A percentile compares a stretch with the other conserved stretches of the same genome.
Conservation (phyloP, 495 filamentous ascomycete genomes). For the Penicillium flavigenum region DNA sequence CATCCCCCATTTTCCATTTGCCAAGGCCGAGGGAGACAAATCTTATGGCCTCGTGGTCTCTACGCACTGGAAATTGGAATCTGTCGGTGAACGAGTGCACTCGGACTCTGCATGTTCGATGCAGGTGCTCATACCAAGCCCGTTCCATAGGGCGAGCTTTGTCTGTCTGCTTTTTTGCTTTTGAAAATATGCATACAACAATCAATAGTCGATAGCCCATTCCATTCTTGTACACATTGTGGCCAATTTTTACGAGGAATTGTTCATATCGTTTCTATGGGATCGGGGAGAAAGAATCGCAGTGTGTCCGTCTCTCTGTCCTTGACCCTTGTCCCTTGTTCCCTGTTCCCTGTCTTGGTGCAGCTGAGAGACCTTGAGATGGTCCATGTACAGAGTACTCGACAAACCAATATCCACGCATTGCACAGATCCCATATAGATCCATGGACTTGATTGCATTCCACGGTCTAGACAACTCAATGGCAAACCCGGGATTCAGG, state of each 20-base stretch:
- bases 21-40: background rate
- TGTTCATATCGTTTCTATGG: background rate
- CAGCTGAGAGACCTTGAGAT: conserved; percentile 5
- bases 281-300: conserved; percentile 2
- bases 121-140: conserved; percentile 3
- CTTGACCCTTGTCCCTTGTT: background rate
- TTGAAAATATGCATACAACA: conserved; percentile 4
- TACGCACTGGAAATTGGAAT: background rate
- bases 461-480: conserved; percentile 1
- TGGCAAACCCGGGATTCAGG: conserved; percentile 8
- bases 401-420: background rate
- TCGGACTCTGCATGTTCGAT: background rate
- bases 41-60: conserved; percentile 3
- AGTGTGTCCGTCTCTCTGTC: background rate
- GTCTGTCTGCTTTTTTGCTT: background rate
- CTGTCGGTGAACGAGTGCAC: conserved; percentile 2
- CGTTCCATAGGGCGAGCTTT: background rate
- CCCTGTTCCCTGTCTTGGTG: conserved; percentile 3
- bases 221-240: background rate
- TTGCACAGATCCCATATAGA: background rate
- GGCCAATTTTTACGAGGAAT: background rate
- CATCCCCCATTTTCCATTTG: background rate
- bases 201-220: conserved; percentile 7
- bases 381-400: background rate
- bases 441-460: background rate